Percentiles rank a stretch among this genome's conserved stretches.
These are phyloP conservation scores for Eucalyptus erythrocorys DNA, from an alignment of 345 rosid species.

Conservation along the genomic window DNA sequence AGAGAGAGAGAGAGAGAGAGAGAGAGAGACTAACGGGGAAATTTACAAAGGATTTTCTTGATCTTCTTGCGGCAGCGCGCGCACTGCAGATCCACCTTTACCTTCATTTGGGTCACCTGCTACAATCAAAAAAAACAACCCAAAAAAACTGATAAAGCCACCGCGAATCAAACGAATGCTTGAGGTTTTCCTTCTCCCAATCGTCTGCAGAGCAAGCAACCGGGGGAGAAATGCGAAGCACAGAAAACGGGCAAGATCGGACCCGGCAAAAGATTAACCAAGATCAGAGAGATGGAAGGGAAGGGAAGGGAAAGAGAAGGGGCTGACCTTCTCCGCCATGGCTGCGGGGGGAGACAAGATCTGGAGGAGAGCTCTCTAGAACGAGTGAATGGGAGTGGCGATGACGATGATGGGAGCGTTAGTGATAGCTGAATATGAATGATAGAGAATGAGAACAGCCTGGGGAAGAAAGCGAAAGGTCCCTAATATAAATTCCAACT, in stretches of 20 bases:
- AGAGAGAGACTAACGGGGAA: conserved; percentile 50
- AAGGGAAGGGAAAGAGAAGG: background rate
- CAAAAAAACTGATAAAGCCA: background rate
- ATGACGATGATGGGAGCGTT: background rate
- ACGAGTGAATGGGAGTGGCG: background rate
- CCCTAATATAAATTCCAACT: background rate
- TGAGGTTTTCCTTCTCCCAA: background rate
- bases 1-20: background rate
- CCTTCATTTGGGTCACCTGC: conserved; percentile 15
- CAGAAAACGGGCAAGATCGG: background rate
- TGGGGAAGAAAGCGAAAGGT: background rate
- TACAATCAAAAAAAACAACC: background rate
- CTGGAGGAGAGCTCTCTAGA: background rate
- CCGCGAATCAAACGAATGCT: background rate
- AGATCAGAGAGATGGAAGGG: background rate
- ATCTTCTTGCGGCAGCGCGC: conserved; percentile 20
- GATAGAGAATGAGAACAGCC: background rate
- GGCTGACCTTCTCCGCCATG: conserved; percentile 18
- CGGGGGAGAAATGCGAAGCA: background rate
- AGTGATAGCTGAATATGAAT: background rate
- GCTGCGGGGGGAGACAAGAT: background rate
- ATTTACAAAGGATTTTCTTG: conserved; percentile 19
- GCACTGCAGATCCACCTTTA: conserved; percentile 22
- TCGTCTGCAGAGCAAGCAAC: background rate
- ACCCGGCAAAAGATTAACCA: background rate